Evolutionary conservation across 2,329 filamentous ascomycete species (phyloP), one percentile per base, ranked within the genome.

Genomic region (Penicillium sp.): DNA sequence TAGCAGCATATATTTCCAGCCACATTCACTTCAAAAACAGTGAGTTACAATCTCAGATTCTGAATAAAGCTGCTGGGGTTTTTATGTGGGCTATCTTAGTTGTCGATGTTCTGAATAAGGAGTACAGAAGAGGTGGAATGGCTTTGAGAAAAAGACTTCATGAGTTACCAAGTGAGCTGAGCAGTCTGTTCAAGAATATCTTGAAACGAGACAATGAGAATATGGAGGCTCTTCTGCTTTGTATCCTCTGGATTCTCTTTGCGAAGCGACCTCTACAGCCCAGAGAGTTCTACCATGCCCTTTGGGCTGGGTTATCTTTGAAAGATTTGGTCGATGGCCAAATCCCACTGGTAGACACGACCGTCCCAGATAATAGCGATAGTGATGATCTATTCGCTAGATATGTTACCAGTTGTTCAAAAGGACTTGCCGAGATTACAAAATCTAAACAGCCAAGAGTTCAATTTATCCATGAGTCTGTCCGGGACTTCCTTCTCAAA

Each of bases 221-320:
- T 4, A 66, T 68, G 39, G 67, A 78, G 0, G 67, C 74, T 0
- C 59, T 86, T 0, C 51, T 75, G 0, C 58, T 82, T 0, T 83
- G 77, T 28, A 54, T 87, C 0, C 75, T 81, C 19, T 86, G 79
- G 79, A 71, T 87, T 0, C 69, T 87, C 0, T 85, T 77, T 21
- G 72, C 83, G 0, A 69, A 65, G 7, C 58, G 39, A 8, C 61
- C 62, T 11, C 37, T 62, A 16, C 16, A 40, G 0, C 76, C 67
- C 0, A 59, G 73, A 0, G 75, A 85, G 56, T 55, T 62, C 18
- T 59, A 58, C 21, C 50, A 58, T 55, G 61, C 63, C 9, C 16
- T 63, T 3, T 54, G 48, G 52, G 52, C 46, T 14, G 58, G 61
- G 3, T 40, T 64, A 14, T 28, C 46, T 6, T 7, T 6, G 8